Conservation (phyloP, 2,329 filamentous ascomycete species). For the Phaeoacremonium minimum region DNA sequence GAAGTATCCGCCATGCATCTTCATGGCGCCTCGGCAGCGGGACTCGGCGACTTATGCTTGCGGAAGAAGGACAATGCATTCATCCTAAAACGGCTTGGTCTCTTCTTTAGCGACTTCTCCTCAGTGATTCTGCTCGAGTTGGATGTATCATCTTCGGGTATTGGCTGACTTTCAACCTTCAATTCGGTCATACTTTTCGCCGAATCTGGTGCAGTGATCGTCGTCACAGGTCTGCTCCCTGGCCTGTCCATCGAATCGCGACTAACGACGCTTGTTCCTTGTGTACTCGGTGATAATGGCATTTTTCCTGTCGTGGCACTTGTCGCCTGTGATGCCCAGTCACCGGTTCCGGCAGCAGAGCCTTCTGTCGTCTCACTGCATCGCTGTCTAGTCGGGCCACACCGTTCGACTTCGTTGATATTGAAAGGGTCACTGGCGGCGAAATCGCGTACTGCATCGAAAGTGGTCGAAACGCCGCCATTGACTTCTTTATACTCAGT, state of each 20-base stretch:
- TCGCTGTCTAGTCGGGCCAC: slow-evolving; percentile 41
- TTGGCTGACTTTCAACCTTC: slow-evolving; percentile 19
- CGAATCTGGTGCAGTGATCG: slow-evolving; percentile 20
- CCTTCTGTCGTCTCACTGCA: slow-evolving; percentile 59
- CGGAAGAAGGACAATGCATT: slow-evolving; percentile 55
- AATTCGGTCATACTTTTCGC: slow-evolving; percentile 17
- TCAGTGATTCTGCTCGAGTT: slow-evolving; percentile 41
- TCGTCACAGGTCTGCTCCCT: slow-evolving; percentile 34
- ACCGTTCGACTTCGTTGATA: slow-evolving; percentile 32
- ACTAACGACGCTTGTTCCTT: slow-evolving; percentile 62
- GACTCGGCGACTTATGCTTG: slow-evolving; percentile 42
- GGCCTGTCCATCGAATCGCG: slow-evolving; percentile 51
- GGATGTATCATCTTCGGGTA: slow-evolving; percentile 28
- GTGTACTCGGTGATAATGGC: slow-evolving; percentile 61
- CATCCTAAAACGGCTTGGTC: slow-evolving; percentile 59
- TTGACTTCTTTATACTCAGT: slow-evolving; percentile 36
- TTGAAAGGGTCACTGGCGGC: slow-evolving; percentile 46
- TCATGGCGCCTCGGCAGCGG: slow-evolving; percentile 20
- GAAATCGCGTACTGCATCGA: slow-evolving; percentile 43
- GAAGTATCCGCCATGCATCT: too few relatives aligned
- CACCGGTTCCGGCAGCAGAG: slow-evolving; percentile 47
- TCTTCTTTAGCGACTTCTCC: slow-evolving; percentile 52
- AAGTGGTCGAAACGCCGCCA: slow-evolving; percentile 36
- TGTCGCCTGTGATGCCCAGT: slow-evolving; percentile 60
- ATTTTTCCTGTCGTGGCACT: slow-evolving; percentile 61